A percentile compares a stretch with the other conserved stretches of the same genome.
These are phyloP conservation scores for Albugo candida DNA, from an alignment of 352 stramenopile genomes.

Conservation along the genomic window DNA sequence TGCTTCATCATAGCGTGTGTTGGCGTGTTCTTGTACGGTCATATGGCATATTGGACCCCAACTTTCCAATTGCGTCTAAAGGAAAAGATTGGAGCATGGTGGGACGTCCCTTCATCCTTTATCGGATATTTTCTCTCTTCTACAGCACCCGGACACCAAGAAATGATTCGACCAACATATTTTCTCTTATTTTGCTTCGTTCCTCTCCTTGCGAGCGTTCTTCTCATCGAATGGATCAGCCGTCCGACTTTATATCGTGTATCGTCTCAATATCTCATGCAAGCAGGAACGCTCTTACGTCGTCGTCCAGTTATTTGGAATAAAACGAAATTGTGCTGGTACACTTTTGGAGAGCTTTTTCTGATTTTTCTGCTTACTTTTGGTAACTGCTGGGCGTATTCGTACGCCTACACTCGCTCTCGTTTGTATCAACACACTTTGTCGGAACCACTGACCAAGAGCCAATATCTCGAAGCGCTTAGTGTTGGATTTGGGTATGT, in stretches of 20 bases:
- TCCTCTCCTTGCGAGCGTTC: slow-evolving; percentile 15
- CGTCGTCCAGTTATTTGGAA: not conserved
- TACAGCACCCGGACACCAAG: slow-evolving; percentile 9
- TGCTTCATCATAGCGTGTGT: too few species aligned
- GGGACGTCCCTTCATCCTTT: slow-evolving; percentile 10
- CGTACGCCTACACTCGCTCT: slow-evolving; percentile 19
- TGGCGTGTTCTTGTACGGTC: too few species aligned
- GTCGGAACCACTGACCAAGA: slow-evolving; percentile 10
- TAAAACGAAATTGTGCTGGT: not conserved
- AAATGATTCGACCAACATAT: slow-evolving; percentile 37
- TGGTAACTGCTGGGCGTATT: slow-evolving; percentile 37
- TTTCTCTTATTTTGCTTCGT: slow-evolving; percentile 23
- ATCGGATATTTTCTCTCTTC: not conserved
- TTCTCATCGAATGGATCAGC: slow-evolving; percentile 14
- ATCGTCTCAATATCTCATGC: slow-evolving; percentile 13
- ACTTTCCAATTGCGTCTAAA: too few species aligned
- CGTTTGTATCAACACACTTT: slow-evolving; percentile 2
- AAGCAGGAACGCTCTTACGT: not conserved
- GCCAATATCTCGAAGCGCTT: slow-evolving; percentile 24
- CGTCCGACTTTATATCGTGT: slow-evolving; percentile 12
- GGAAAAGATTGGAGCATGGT: slow-evolving; percentile 13
- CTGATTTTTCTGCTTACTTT: slow-evolving; percentile 21
- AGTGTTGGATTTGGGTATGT: slow-evolving; percentile 26
- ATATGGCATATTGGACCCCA: too few species aligned
- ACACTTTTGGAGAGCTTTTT: slow-evolving; percentile 27